Conservation (phyloP, 169 alveolate species). For the Pseudocohnilembus persalinus region DNA sequence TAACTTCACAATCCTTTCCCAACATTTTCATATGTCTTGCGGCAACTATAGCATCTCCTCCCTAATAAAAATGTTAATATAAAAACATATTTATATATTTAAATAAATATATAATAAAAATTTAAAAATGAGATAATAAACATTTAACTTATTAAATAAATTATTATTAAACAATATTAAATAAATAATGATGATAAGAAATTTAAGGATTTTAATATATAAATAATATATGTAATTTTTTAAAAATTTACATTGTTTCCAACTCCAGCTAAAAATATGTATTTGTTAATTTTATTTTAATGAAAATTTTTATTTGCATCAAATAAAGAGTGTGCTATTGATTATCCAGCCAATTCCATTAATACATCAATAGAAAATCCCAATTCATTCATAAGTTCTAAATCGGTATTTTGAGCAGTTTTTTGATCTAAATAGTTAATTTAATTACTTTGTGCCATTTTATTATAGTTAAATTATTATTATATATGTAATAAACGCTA, state of each 20-base stretch:
- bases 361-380: slow-evolving; percentile 84
- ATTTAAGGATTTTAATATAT: slow-evolving; percentile 82
- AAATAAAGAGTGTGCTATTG: slow-evolving; percentile 77
- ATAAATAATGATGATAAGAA: too few relatives aligned
- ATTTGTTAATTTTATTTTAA: slow-evolving; percentile 41
- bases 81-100: slow-evolving; percentile 67
- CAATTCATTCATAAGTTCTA: slow-evolving; percentile 72
- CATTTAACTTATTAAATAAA: too few relatives aligned
- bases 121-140: too few relatives aligned
- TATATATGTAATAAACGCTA: too few relatives aligned
- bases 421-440: slow-evolving; percentile 26
- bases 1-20: slow-evolving; percentile 24
- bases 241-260: slow-evolving; percentile 86
- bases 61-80: slow-evolving; percentile 49
- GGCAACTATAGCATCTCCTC: slow-evolving; percentile 49
- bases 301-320: slow-evolving; percentile 55
- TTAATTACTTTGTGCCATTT: not conserved
- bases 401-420: slow-evolving; percentile 68
- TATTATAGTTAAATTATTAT: too few relatives aligned
- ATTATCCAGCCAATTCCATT: slow-evolving; percentile 91
- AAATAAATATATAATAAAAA: slow-evolving; percentile 72
- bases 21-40: slow-evolving; percentile 36
- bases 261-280: slow-evolving; percentile 87
- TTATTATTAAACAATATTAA: too few relatives aligned
- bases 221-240: slow-evolving; percentile 90